These are phyloP conservation scores for Backusella australiensis DNA, from an alignment of 192 early-diverging fungal species.

Conservation along the genomic window DNA sequence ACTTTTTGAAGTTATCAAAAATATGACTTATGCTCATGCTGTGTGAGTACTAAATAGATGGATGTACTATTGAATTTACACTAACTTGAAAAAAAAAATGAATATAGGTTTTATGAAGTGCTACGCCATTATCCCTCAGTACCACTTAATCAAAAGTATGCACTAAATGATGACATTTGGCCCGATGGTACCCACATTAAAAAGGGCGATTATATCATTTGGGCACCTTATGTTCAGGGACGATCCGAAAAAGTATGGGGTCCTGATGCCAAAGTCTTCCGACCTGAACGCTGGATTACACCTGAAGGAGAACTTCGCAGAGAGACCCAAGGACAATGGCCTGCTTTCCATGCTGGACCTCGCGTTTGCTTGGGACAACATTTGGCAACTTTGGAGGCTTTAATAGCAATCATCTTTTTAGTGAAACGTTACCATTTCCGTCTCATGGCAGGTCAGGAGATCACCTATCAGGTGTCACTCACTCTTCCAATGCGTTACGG, in stretches of 20 bases:
- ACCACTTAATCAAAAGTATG: constrained; percentile 54
- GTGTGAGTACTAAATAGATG: constrained; percentile 19
- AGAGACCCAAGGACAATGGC: constrained; percentile 47
- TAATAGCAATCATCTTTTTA: constrained; percentile 38
- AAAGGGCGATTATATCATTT: constrained; percentile 53
- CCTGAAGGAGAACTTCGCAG: constrained; percentile 31
- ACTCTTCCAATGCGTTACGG: constrained; percentile 35
- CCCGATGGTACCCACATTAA: constrained; percentile 59
- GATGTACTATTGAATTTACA: constrained; percentile 36
- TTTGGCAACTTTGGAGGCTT: constrained; percentile 44
- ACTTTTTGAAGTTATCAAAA: constrained; percentile 31
- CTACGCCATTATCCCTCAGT: constrained; percentile 68
- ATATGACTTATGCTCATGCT: constrained; percentile 41
- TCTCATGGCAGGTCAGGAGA: constrained; percentile 36
- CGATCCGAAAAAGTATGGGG: constrained; percentile 61
- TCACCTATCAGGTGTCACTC: constrained; percentile 25
- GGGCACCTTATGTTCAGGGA: constrained; percentile 52
- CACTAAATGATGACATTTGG: constrained; percentile 52
- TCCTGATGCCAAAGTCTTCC: constrained; percentile 56
- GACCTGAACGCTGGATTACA: constrained; percentile 66
- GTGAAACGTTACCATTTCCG: constrained; percentile 40
- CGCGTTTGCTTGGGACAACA: constrained; percentile 39
- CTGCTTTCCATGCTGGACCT: constrained; percentile 61
- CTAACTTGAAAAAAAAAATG: not conserved
- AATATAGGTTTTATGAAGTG: constrained; percentile 44